A percentile compares a stretch with the other conserved stretches of the same genome.
Conservation (phyloP, 768 basidiomycete species). For the Macrolepiota albuminosa region DNA sequence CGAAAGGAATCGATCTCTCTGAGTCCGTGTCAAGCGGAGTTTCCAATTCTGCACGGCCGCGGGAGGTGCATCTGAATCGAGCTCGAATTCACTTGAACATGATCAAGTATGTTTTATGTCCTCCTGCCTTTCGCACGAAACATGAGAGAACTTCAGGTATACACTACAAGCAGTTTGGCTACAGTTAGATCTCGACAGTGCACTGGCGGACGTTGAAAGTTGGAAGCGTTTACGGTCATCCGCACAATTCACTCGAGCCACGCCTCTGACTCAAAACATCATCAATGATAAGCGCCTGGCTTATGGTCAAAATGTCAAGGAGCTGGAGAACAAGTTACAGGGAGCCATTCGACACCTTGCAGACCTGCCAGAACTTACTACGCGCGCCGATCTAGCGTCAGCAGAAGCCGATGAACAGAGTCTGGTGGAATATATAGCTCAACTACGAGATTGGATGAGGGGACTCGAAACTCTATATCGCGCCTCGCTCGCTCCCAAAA, state of each 20-base stretch:
- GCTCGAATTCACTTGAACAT: slow-evolving; percentile 14
- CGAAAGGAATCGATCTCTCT: slow-evolving; percentile 6
- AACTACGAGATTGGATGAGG: slow-evolving; percentile 28
- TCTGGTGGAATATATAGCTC: slow-evolving; percentile 22
- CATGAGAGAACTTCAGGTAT: slow-evolving; percentile 16
- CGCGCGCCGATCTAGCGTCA: slow-evolving; percentile 1
- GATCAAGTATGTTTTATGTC: slow-evolving; percentile 17
- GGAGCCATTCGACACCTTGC: slow-evolving; percentile 20
- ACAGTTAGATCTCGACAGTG: slow-evolving; percentile 19
- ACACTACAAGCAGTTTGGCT: slow-evolving; percentile 24
- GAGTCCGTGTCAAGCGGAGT: slow-evolving; percentile 4
- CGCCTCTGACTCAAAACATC: slow-evolving; percentile 22
- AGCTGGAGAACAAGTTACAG: slow-evolving; percentile 18
- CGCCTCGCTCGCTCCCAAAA: background rate
- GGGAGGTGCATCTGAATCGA: slow-evolving; percentile 9
- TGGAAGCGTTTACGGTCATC: slow-evolving; percentile 29
- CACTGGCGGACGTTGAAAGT: slow-evolving; percentile 19
- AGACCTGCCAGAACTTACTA: slow-evolving; percentile 21
- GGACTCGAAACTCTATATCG: slow-evolving; percentile 15
- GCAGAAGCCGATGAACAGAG: slow-evolving; percentile 17
- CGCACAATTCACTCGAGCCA: slow-evolving; percentile 21
- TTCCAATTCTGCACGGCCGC: slow-evolving; percentile 6
- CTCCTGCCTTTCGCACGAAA: background rate
- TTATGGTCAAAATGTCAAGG: slow-evolving; percentile 14
- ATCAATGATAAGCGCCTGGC: slow-evolving; percentile 18